Conservation (phyloP, 371 early-diverging fungal species). For the Mucor racemosus region DNA sequence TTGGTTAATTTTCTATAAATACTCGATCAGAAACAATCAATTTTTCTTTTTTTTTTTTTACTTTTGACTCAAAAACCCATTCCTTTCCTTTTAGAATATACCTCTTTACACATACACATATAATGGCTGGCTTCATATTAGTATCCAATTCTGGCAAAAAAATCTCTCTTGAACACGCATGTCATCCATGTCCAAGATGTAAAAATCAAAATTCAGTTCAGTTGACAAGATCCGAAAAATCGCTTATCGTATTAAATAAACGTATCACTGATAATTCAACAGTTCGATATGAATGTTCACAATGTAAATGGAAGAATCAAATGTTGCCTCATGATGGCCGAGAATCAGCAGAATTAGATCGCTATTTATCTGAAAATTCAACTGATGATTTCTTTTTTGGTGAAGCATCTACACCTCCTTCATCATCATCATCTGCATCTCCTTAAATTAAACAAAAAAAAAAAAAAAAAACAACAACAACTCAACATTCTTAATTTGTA, state of each 20-base stretch:
- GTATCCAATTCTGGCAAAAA: conserved; percentile 41
- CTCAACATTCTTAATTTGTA: background rate
- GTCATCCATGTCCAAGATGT: conserved; percentile 41
- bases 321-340: conserved; percentile 34
- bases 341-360: conserved; percentile 30
- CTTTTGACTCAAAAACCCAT: background rate
- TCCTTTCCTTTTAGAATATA: conserved; percentile 1
- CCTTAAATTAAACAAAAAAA: conserved; percentile 6
- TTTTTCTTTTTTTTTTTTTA: background rate
- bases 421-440: conserved; percentile 8
- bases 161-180: conserved; percentile 42
- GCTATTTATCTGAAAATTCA: conserved; percentile 32
- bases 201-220: conserved; percentile 42
- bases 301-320: conserved; percentile 48
- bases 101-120: background rate
- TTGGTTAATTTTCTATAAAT: conserved; percentile 5
- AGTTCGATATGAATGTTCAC: conserved; percentile 47
- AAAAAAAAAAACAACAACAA: background rate
- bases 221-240: conserved; percentile 42
- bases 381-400: conserved; percentile 22
- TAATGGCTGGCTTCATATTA: conserved; percentile 32
- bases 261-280: conserved; percentile 37
- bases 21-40: background rate
- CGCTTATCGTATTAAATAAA: conserved; percentile 38
- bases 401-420: conserved; percentile 21